Conservation (phyloP, 306 rosid genomes). For the Inga leiocalycina region DNA sequence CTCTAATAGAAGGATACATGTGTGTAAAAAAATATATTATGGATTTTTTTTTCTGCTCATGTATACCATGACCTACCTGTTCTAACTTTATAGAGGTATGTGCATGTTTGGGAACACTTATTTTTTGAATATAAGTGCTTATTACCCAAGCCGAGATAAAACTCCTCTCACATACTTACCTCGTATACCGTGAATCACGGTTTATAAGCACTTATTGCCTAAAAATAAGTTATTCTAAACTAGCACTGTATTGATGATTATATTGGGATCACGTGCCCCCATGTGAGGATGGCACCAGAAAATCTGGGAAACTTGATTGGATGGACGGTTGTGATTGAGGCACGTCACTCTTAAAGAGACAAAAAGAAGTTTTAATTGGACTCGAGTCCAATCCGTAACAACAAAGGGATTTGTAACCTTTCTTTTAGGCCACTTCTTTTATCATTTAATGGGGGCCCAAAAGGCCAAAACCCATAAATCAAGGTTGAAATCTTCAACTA, state of each 20-base stretch:
- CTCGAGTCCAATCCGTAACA: conserved; percentile 33
- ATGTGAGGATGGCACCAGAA: conserved; percentile 48
- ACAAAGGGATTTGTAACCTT: conserved; percentile 21
- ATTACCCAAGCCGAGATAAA: no score
- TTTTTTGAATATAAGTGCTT: no score
- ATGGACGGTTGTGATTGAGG: conserved; percentile 36
- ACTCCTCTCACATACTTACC: no score
- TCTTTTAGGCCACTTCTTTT: conserved; percentile 4
- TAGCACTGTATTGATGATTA: no score
- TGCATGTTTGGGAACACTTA: no score
- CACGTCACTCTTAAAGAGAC: conserved; percentile 27
- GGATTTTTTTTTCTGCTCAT: no score
- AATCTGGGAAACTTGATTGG: conserved; percentile 18
- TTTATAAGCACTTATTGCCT: no score
- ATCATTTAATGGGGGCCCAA: conserved; percentile 35
- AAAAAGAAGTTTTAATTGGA: conserved; percentile 35
- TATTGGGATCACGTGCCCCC: conserved; percentile 62
- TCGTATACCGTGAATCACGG: no score
- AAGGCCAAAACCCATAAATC: conserved; percentile 32
- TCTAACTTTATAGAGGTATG: neutral
- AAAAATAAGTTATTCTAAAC: no score
- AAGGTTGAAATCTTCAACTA: neutral
- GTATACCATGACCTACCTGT: no score
- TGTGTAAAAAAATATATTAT: no score
- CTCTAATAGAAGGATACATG: no score